Percentiles rank a stretch among this genome's conserved stretches.
Evolutionary conservation across 2,329 filamentous ascomycete species (phyloP).

Genomic region (Thermoascus crustaceus): DNA sequence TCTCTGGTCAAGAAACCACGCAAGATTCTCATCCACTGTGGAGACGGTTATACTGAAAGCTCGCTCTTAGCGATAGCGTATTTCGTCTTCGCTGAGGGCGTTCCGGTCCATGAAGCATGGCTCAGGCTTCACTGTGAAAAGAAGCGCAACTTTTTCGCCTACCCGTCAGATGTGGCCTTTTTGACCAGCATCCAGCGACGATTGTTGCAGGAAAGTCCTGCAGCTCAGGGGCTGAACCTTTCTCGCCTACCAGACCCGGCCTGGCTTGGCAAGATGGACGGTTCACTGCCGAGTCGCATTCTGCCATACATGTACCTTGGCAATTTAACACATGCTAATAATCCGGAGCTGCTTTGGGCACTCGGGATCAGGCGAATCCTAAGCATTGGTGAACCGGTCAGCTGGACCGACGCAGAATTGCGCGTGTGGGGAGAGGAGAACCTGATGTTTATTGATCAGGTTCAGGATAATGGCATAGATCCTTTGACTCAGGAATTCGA

Average conservation of each 20-base stretch:
- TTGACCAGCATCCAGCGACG: constrained; percentile 68
- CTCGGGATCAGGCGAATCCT: constrained; percentile 81
- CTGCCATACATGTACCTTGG: constrained; percentile 94
- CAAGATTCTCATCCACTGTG: constrained; percentile 83
- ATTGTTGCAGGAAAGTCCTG: constrained; percentile 51
- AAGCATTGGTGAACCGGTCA: constrained; percentile 82
- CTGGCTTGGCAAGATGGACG: constrained; percentile 80
- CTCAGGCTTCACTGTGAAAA: constrained; percentile 71
- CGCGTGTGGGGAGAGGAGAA: constrained; percentile 70
- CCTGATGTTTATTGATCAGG: constrained; percentile 69
- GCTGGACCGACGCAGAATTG: constrained; percentile 65
- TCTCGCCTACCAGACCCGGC: constrained; percentile 47
- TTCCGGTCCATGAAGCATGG: constrained; percentile 78
- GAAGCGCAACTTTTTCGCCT: constrained; percentile 90
- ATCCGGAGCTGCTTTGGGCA: constrained; percentile 68
- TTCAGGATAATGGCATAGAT: constrained; percentile 97
- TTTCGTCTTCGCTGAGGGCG: constrained; percentile 81
- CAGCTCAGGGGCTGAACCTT: constrained; percentile 16
- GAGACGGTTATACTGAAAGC: constrained; percentile 92
- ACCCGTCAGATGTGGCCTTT: constrained; percentile 78
- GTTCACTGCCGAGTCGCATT: constrained; percentile 81
- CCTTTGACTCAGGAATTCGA: constrained; percentile 78
- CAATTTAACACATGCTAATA: constrained; percentile 88
- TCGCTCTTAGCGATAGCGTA: constrained; percentile 85
- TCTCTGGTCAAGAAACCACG: constrained; percentile 38